A percentile compares a stretch with the other conserved stretches of the same genome.
These are phyloP conservation scores for Melampsora larici-populina DNA, from an alignment of 1,284 basidiomycete species.

Conservation along the genomic window DNA sequence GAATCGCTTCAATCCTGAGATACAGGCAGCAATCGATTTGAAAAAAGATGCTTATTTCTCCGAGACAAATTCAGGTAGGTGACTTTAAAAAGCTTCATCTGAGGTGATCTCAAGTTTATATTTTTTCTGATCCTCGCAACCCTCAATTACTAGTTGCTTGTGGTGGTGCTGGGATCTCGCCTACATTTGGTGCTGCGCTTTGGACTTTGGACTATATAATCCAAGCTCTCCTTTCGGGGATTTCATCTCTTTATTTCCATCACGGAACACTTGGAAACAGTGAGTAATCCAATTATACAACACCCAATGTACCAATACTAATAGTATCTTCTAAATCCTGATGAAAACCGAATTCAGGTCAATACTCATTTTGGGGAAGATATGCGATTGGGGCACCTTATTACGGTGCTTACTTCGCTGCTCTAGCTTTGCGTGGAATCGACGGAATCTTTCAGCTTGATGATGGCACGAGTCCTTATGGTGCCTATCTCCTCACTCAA, in stretches of 20 bases:
- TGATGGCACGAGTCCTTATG: constrained; percentile 53
- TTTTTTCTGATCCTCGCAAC: not conserved
- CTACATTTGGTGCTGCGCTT: constrained; percentile 57
- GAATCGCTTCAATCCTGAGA: constrained; percentile 55
- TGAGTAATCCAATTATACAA: not conserved
- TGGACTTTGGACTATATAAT: constrained; percentile 60
- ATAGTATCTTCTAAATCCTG: not conserved
- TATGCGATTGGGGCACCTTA: constrained; percentile 55
- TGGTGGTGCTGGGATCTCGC: constrained; percentile 58
- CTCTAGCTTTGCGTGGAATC: constrained; percentile 54
- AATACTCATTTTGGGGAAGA: constrained; percentile 21
- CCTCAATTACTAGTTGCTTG: constrained; percentile 54
- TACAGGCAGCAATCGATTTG: constrained; percentile 54
- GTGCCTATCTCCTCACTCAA: constrained; percentile 50
- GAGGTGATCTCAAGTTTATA: too few species aligned
- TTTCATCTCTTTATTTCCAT: constrained; percentile 58
- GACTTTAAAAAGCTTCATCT: not conserved
- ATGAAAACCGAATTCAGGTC: not conserved
- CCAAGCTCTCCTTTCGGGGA: constrained; percentile 56
- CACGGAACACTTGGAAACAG: constrained; percentile 53
- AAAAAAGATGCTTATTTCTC: constrained; percentile 57
- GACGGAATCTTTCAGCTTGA: constrained; percentile 55
- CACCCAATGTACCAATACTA: not conserved
- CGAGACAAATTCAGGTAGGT: constrained; percentile 57
- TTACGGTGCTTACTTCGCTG: constrained; percentile 57